Conservation (phyloP, 2,329 filamentous ascomycete genomes). For the Sclerotiophoma versabilis region DNA sequence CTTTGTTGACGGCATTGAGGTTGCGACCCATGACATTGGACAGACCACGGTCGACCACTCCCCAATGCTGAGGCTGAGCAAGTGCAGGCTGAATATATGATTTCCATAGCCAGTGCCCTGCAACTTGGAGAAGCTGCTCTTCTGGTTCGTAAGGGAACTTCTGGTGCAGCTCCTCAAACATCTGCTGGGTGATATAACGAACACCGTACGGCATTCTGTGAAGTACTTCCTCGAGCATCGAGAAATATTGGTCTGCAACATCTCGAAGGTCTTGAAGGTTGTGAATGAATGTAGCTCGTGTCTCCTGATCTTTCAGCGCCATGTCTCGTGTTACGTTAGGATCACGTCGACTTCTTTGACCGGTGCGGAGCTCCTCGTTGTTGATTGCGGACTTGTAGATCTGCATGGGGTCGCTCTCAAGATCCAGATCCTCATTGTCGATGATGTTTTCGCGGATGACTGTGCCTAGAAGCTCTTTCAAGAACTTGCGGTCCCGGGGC, state of each 20-base stretch:
- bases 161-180: slow-evolving; percentile 77
- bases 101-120: slow-evolving; percentile 92
- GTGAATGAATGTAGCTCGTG: slow-evolving; percentile 88
- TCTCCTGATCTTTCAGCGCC: slow-evolving; percentile 95
- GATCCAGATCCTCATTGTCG: slow-evolving; percentile 86
- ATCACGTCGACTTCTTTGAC: slow-evolving; percentile 78
- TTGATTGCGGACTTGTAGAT: slow-evolving; percentile 96
- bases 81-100: slow-evolving; percentile 92
- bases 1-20: slow-evolving; percentile 86
- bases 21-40: slow-evolving; percentile 94
- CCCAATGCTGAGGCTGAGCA: slow-evolving; percentile 88
- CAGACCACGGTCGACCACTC: slow-evolving; percentile 87
- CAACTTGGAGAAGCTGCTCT: slow-evolving; percentile 79
- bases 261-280: slow-evolving; percentile 93
- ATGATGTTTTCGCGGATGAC: slow-evolving; percentile 91
- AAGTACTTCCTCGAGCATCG: slow-evolving; percentile 79
- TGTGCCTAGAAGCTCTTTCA: slow-evolving; percentile 83
- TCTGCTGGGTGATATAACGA: slow-evolving; percentile 85
- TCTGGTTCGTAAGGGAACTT: slow-evolving; percentile 83
- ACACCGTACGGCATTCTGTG: slow-evolving; percentile 93
- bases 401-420: slow-evolving; percentile 96
- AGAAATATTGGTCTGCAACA: slow-evolving; percentile 90
- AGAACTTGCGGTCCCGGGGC: slow-evolving; percentile 88
- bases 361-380: slow-evolving; percentile 94
- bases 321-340: slow-evolving; percentile 88